Base-by-base conservation (phyloP, 75 land plant species). In the Picea sitchensis region DNA sequence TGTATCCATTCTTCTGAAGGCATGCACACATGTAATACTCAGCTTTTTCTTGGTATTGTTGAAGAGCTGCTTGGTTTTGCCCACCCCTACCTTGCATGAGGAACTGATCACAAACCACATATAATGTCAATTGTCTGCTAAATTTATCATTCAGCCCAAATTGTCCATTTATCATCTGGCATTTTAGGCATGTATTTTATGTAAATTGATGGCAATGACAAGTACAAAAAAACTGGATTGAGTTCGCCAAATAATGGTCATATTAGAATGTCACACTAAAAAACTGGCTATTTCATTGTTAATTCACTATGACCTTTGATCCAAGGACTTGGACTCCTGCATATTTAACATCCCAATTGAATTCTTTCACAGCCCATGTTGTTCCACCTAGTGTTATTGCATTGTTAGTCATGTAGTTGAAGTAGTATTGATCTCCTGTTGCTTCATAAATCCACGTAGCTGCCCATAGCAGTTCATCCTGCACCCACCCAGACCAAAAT, bases 391-490 rank as follows among this genome's bases (percentile, higher is more conserved):
- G 34, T 0, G 84, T 14, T n/a, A 73, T 82, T 11, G 85, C 91
- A 73, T 93, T 93, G 30, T 81, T 75, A 26, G 77, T 90, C n/a
- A 85, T 78, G 76, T 91, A 93, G 58, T 84, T 68, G 74, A 92
- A 75, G 58, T 91, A 93, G 68, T 77, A 76, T 12, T 77, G 65
- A 1, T 93, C 82, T 32, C 82, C 65, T 6, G 91, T 87, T 4
- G 95, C 94, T 71, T 87, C 87, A 65, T 82, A 87, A 54, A 93
- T 80, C 95, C 95, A 93, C 0, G 93, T 73, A 3, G 94, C 91
- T 3, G 92, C 91, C 95, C 95, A 93, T 51, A 93, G 67, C 47
- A 93, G 73, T 73, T 93, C 95, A 82, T 92, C 93, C 90, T 86
- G 86, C 59, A 82, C 88, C 9, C 12, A 51, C 12, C 11, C 56